Base-by-base conservation (phyloP, 495 filamentous ascomycete species). In the Penicillium cosmopolitanum region DNA sequence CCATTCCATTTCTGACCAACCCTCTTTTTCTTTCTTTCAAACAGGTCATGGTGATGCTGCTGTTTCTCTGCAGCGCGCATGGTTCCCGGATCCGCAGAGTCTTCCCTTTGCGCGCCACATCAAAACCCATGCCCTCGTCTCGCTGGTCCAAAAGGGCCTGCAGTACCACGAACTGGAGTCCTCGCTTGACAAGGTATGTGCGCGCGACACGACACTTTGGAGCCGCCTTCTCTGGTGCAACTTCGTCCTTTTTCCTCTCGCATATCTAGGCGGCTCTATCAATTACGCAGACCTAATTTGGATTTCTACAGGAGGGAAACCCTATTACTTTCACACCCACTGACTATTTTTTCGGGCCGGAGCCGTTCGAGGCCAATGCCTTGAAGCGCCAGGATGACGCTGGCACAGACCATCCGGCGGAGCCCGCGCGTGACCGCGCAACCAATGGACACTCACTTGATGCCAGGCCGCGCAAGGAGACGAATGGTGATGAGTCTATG, bases 21-120 rank as follows among this genome's bases (percentile, higher is more conserved):
- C 10, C 36, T 44, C 4, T 43, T 60, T 25, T 67, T 56, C 52
- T 53, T 28, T 9, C 19, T 23, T 25, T 31, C 7, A 40, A 67
- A n/a, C 61, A 85, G 80, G 76, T 51, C 78, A 80, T 71, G 77
- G 86, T 66, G 88, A 92, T 64, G 89, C 90, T 56, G 90, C 90
- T 50, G 85, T 89, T 64, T 88, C 86, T 74, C 81, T 94, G 60
- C 90, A 93, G 76, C 89, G 90, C 73, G 88, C 90, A 74, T 94
- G 90, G 90, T 79, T 88, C 69, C 77, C 78, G 63, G 82, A 89
- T 69, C 90, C 90, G 55, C 86, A 92, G 68, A 82, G 76, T 73
- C 83, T 94, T 58, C 84, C 87, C 43, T 92, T 91, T 75, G 89
- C 90, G 73, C 84, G 80, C 53, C 84, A 89, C 74, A 89, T 93